Percentiles rank a stretch among this genome's conserved stretches.
These are phyloP conservation scores for Zizania latifolia DNA, from an alignment of 176 grass and related monocot species.

Conservation along the genomic window DNA sequence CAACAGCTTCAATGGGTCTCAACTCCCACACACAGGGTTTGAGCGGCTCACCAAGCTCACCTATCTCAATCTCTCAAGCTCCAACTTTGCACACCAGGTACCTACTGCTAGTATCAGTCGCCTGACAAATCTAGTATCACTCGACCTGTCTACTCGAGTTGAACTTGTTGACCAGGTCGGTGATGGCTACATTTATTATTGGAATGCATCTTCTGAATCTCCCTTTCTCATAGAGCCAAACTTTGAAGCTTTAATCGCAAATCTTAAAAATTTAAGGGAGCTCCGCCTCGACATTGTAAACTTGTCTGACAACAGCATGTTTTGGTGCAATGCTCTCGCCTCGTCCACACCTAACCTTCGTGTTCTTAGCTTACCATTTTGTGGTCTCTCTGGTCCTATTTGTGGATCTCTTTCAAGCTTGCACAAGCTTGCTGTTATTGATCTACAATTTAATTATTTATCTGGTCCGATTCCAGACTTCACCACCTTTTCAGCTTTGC, in stretches of 20 bases:
- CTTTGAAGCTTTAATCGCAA: background rate
- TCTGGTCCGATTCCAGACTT: constrained; percentile 30
- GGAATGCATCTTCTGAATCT: too few relatives aligned
- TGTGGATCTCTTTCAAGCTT: constrained; percentile 14
- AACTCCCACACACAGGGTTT: too few relatives aligned
- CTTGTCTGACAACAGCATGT: constrained; percentile 14
- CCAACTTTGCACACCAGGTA: too few relatives aligned
- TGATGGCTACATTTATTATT: too few relatives aligned
- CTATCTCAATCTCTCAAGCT: too few relatives aligned
- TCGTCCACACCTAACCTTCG: constrained; percentile 6
- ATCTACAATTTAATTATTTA: constrained; percentile 15
- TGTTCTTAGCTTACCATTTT: constrained; percentile 22
- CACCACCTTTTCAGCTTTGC: constrained; percentile 15
- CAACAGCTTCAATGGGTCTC: too few relatives aligned
- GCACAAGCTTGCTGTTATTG: constrained; percentile 2
- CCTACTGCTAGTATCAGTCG: too few relatives aligned
- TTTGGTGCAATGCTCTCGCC: constrained; percentile 2
- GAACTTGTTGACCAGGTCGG: too few relatives aligned
- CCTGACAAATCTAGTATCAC: too few relatives aligned
- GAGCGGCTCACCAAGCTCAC: too few relatives aligned
- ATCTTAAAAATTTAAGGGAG: constrained; percentile 28
- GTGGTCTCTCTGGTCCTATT: constrained; percentile 18
- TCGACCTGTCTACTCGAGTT: too few relatives aligned
- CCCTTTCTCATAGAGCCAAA: too few relatives aligned
- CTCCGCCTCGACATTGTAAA: constrained; percentile 35